Evolutionary conservation across 768 basidiomycete species (phyloP).

Genomic region (Trametes coccinea): DNA sequence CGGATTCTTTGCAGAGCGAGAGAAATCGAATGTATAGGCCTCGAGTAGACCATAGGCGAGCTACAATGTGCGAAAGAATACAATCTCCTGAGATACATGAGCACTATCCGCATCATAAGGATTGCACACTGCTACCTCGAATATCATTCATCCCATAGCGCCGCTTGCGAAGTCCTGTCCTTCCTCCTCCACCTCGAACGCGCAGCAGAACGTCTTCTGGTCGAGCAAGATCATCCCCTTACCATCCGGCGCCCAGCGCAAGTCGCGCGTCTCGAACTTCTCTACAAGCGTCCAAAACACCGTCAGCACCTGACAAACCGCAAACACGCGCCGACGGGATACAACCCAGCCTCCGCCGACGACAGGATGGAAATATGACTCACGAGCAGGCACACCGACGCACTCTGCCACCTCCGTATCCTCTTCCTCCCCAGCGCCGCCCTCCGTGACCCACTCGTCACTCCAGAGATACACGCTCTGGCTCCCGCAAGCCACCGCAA

Average conservation of each 20-base stretch:
- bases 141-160: neutral
- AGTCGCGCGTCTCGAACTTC: constrained; percentile 67
- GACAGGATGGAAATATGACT: constrained; percentile 34
- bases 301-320: neutral
- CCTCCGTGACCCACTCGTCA: constrained; percentile 72
- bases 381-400: constrained; percentile 84
- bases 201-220: constrained; percentile 81
- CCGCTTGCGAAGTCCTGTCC: neutral
- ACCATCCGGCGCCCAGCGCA: constrained; percentile 86
- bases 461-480: constrained; percentile 78
- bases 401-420: constrained; percentile 86
- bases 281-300: constrained; percentile 39
- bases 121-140: too few species aligned
- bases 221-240: constrained; percentile 76
- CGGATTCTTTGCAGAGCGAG: too few species aligned
- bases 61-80: too few species aligned
- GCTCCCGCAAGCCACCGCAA: constrained; percentile 67
- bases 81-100: too few species aligned
- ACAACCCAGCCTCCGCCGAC: neutral
- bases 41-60: too few species aligned
- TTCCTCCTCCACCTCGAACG: constrained; percentile 62
- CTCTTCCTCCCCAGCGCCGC: constrained; percentile 40
- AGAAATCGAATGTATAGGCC: too few species aligned
- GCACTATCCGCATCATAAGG: too few species aligned
- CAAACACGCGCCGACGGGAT: neutral